phyloP scores from a whole-genome alignment of 164 flowering plant species.

The Magnolia officinalis region DNA sequence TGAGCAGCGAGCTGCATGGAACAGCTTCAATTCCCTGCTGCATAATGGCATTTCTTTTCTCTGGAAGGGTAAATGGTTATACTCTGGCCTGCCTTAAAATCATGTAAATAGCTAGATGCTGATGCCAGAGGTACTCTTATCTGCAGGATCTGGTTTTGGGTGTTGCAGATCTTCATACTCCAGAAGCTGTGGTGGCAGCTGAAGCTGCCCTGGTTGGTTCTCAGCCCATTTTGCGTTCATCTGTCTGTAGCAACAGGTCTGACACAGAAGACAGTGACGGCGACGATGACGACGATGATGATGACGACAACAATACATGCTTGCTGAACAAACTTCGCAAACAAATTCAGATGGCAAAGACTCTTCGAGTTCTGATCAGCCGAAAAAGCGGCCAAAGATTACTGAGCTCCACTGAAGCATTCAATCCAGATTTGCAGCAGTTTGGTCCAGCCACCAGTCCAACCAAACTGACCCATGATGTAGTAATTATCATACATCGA shows the following conservation, averaged over 20 bases:
- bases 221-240: constrained; percentile 31
- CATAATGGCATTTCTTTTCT: no score
- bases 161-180: constrained; percentile 81
- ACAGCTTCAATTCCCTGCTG: no score
- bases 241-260: constrained; percentile 23
- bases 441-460: not conserved
- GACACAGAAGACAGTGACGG: constrained; percentile 25
- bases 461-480: no score
- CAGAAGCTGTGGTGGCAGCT: constrained; percentile 88
- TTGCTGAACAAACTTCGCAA: constrained; percentile 6
- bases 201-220: constrained; percentile 59
- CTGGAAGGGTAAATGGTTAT: no score
- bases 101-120: no score
- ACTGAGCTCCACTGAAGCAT: constrained; percentile 40
- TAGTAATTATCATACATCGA: not conserved
- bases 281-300: no score
- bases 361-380: constrained; percentile 12
- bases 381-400: constrained; percentile 42
- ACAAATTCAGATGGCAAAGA: constrained; percentile 14
- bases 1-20: no score
- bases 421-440: not conserved
- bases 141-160: constrained; percentile 82
- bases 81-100: no score
- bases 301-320: constrained; percentile 1
- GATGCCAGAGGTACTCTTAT: not conserved